phyloP scores from a whole-genome alignment of 2,329 filamentous ascomycete genomes.

The Cucurbitaria berberidis region DNA sequence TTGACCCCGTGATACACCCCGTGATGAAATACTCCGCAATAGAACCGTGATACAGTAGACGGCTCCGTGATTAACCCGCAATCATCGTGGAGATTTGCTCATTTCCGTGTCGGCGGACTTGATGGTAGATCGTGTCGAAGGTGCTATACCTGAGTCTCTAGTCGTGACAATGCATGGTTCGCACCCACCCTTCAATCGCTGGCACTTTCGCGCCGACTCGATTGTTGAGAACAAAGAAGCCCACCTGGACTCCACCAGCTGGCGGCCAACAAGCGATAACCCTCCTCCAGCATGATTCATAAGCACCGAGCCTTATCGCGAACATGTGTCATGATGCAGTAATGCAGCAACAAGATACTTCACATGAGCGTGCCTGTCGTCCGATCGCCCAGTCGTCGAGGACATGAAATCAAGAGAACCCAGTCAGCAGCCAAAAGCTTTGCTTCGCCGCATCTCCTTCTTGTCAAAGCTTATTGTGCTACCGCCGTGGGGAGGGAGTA shows the following conservation, averaged over 20 bases:
- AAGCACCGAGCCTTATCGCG: background rate
- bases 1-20: too few relatives aligned
- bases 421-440: constrained; percentile 35
- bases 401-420: constrained; percentile 24
- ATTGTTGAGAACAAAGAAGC: background rate
- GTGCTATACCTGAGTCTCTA: background rate
- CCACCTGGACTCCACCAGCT: too few relatives aligned
- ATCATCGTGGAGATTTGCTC: too few relatives aligned
- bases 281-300: constrained; percentile 9
- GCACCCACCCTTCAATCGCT: too few relatives aligned
- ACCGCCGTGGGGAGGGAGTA: constrained; percentile 10
- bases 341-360: too few relatives aligned
- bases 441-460: constrained; percentile 14
- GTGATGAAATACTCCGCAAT: too few relatives aligned
- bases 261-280: background rate
- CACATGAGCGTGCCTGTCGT: background rate
- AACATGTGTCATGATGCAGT: background rate
- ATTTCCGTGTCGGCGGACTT: background rate
- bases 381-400: background rate
- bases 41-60: too few relatives aligned
- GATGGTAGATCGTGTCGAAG: background rate
- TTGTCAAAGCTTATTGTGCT: constrained; percentile 36
- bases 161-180: background rate
- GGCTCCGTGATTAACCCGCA: too few relatives aligned
- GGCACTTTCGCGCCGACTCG: too few relatives aligned